Conservation (phyloP, 108 stramenopile species). For the Skeletonema marinoi region DNA sequence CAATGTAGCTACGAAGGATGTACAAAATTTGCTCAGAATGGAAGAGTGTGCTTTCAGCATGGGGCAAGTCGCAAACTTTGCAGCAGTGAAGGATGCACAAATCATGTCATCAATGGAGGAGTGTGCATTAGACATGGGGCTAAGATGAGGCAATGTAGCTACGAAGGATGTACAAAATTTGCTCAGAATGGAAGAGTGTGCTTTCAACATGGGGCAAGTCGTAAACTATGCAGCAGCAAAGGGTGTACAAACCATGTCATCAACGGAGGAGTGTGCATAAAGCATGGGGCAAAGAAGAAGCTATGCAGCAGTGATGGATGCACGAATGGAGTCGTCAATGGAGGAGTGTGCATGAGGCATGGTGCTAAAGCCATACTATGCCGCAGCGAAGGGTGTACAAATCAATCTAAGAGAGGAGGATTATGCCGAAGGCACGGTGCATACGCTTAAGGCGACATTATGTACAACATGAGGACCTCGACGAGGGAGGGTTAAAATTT, state of each 20-base stretch:
- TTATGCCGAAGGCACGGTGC: not conserved
- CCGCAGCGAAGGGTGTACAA: not conserved
- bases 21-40: too few relatives aligned
- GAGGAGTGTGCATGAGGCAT: slow-evolving; percentile 1
- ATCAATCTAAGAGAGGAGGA: not conserved
- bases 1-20: too few relatives aligned
- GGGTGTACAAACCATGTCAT: not conserved
- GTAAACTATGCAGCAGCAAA: not conserved
- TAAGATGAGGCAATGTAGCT: not conserved
- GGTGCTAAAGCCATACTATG: not conserved
- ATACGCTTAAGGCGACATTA: not conserved
- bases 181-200: too few relatives aligned
- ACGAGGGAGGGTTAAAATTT: too few relatives aligned
- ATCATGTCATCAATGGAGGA: too few relatives aligned
- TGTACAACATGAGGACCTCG: not conserved
- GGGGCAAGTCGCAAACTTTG: too few relatives aligned
- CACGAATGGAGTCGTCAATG: not conserved
- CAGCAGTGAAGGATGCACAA: too few relatives aligned
- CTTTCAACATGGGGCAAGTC: not conserved
- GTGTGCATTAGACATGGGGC: not conserved
- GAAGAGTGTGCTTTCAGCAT: too few relatives aligned
- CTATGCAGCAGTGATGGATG: not conserved
- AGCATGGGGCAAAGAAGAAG: too few relatives aligned
- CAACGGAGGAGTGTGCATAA: not conserved
- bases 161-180: not conserved